These are phyloP conservation scores for Fusarium verrucosum DNA, from an alignment of 2,329 filamentous ascomycete genomes.

Conservation along the genomic window DNA sequence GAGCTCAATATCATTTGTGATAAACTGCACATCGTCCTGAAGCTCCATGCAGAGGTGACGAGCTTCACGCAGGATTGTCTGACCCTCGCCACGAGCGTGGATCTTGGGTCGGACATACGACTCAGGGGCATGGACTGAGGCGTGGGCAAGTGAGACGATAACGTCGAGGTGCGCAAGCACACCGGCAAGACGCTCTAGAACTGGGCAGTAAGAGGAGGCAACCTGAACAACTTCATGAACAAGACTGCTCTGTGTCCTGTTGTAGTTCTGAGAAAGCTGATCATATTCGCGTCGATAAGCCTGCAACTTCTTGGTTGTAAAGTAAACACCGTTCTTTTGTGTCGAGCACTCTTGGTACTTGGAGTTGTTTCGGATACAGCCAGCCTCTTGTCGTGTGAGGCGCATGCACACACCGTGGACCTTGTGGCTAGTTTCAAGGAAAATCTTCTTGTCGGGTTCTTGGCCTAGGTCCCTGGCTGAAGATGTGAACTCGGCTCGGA, in stretches of 20 bases:
- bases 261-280: conserved; percentile 93
- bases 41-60: conserved; percentile 98
- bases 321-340: conserved; percentile 98
- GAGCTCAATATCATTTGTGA: conserved; percentile 93
- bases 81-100: conserved; percentile 85
- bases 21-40: conserved; percentile 98
- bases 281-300: conserved; percentile 89
- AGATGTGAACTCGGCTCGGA: conserved; percentile 81
- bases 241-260: conserved; percentile 89
- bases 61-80: conserved; percentile 90
- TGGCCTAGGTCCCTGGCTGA: conserved; percentile 85
- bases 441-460: conserved; percentile 98
- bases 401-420: conserved; percentile 98
- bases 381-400: conserved; percentile 88
- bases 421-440: conserved; percentile 88
- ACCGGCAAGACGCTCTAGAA: conserved; percentile 87
- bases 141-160: conserved; percentile 91
- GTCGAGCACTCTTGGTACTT: conserved; percentile 95
- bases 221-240: conserved; percentile 94
- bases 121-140: conserved; percentile 89
- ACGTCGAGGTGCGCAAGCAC: conserved; percentile 95
- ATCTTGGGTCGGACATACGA: conserved; percentile 92
- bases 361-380: conserved; percentile 90
- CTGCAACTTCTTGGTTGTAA: conserved; percentile 86
- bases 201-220: conserved; percentile 92